A percentile compares a stretch with the other conserved stretches of the same genome.
Evolutionary conservation across 139 green algal species (phyloP).

Genomic region (Desmodesmus armatus): DNA sequence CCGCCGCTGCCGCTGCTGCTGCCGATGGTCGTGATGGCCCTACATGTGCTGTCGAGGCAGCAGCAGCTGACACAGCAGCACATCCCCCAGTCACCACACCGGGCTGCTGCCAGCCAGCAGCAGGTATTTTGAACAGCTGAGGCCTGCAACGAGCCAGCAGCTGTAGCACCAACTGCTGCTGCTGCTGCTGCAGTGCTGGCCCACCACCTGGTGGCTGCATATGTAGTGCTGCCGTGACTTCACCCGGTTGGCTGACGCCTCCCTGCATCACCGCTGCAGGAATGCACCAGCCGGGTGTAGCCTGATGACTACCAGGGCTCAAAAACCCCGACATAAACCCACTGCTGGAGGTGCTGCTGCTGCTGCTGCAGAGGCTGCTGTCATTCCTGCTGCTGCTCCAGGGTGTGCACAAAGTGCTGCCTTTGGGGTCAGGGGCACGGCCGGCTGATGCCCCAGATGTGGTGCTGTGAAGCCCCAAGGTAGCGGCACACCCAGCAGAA

Average conservation of each 20-base stretch:
- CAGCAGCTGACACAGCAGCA: neutral
- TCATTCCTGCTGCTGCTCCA: neutral
- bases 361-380: no score
- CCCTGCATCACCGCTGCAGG: neutral
- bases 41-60: neutral
- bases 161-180: neutral
- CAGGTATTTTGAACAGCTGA: neutral
- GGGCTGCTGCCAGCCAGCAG: neutral
- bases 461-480: no score
- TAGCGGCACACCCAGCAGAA: no score
- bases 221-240: neutral
- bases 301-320: no score
- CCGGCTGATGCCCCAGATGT: no score
- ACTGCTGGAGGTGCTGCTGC: slow-evolving; percentile 3
- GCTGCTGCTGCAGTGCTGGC: neutral
- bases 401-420: no score
- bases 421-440: no score
- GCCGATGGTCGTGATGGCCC: neutral
- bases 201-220: neutral
- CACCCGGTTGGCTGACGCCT: neutral
- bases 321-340: neutral
- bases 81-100: neutral
- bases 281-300: neutral
- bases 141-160: neutral
- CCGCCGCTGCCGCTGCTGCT: slow-evolving; percentile 4